Base-by-base conservation (phyloP, 805 yeast species). In the Yamadazyma sp. region DNA sequence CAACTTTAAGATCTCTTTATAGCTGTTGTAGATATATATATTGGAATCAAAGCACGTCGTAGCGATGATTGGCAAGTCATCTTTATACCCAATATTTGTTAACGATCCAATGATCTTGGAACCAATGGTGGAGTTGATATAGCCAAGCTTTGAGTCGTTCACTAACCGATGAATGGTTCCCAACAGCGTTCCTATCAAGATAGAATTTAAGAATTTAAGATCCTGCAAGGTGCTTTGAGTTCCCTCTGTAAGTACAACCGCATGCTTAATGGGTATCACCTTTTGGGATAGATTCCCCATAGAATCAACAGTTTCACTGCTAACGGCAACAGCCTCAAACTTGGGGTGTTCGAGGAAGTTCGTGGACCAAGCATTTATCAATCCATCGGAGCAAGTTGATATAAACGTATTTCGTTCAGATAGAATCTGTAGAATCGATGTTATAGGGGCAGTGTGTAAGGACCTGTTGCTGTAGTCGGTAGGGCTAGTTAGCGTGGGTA, bases 301-400 rank as follows among this genome's bases (percentile, higher is more conserved):
- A 6, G 33, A n/a, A 10, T 42, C 43, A 6, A 23, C 41, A 23
- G 10, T 15, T 6, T 20, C 32, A 32, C 18, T 27, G 29, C 11
- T 37, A 4, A 46, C 5, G 2, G 12, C 17, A 3, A 46, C 11
- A 1, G 42, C 20, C n/a, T 33, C 34, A 17, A 27, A 28, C 34
- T 47, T 50, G 2, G 70, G 70, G 6, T 54, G 35, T 16, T 58
- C 64, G 13, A 64, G 44, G 19, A 63, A 42, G 38, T 54, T 63
- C 9, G 58, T 44, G 3, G 69, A 62, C 70, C 70, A 64, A 3
- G 51, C 38, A 32, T 62, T 62, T 6, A 64, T 38, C 4, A 54
- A 33, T 0, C 67, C 68, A 21, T 54, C 59, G 13, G 24, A 15
- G 23, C 45, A 46, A 15, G 50, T 46, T 3, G 46, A 35, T 5